A percentile compares a stretch with the other conserved stretches of the same genome.
These are phyloP conservation scores for Flaveria sonorensis DNA, from an alignment of 129 eudicot species.

Conservation along the genomic window DNA sequence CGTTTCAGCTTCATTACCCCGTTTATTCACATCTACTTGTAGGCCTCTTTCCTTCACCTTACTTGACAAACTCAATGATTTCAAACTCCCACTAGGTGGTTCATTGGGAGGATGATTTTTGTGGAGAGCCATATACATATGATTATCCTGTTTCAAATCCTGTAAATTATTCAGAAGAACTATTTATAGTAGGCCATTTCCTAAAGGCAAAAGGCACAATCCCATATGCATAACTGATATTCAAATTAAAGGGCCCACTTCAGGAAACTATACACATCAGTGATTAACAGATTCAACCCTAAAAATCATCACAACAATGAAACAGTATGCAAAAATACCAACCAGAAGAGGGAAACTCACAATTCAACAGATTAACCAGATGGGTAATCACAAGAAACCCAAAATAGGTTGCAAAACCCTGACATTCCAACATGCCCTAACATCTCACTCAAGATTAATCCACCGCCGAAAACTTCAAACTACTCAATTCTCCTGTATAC, in stretches of 20 bases:
- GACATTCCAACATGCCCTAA: slow-evolving; percentile 55
- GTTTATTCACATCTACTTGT: slow-evolving; percentile 44
- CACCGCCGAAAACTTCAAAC: slow-evolving; percentile 24
- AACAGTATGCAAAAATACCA: background rate
- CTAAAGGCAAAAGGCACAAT: slow-evolving; percentile 19
- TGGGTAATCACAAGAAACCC: slow-evolving; percentile 44
- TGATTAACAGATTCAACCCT: slow-evolving; percentile 24
- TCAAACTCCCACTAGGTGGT: slow-evolving; percentile 49
- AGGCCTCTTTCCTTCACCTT: slow-evolving; percentile 58
- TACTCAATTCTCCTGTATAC: slow-evolving; percentile 13
- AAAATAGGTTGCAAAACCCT: slow-evolving; percentile 52
- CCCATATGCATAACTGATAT: slow-evolving; percentile 30
- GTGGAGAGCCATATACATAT: slow-evolving; percentile 68
- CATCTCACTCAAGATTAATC: slow-evolving; percentile 45
- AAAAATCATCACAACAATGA: slow-evolving; percentile 11
- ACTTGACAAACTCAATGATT: slow-evolving; percentile 54
- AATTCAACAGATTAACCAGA: slow-evolving; percentile 38
- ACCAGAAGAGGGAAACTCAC: slow-evolving; percentile 25
- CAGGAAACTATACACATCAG: slow-evolving; percentile 9
- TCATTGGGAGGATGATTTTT: slow-evolving; percentile 59
- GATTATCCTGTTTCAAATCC: slow-evolving; percentile 41
- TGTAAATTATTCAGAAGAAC: slow-evolving; percentile 7
- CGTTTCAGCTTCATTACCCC: slow-evolving; percentile 45
- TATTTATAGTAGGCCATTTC: background rate
- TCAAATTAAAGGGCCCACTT: slow-evolving; percentile 38